Base-by-base conservation (phyloP, 179 eudicot genomes). In the Silene coronaria region DNA sequence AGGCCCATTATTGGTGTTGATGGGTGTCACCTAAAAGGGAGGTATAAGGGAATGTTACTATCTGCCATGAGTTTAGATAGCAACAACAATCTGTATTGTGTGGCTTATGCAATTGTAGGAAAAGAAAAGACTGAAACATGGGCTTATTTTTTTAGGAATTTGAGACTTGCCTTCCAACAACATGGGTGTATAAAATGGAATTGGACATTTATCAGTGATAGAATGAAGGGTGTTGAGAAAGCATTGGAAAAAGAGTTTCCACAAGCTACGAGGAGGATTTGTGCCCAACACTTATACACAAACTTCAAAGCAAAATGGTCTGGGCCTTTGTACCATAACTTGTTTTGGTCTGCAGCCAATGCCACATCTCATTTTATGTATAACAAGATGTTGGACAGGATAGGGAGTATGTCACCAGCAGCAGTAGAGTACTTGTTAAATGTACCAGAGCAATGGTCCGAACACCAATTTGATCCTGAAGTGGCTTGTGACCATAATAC, bases 401-500 rank as follows among this genome's bases (percentile, higher is more conserved):
- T 30, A 30, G 34, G 34, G 34, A 30, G 4, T 4, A 30, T 30
- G 34, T 30, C 34, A 30, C 34, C 34, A 30, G 4, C 34, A 1
- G 34, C 4, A 30, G 34, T 30, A 3, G 34, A 30, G 4, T 30
- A 30, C 34, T 30, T 30, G 2, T 30, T 30, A 30, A 30, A 30
- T 30, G 4, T 30, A 30, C 34, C 34, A 30, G 5, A 30, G 5
- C 34, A 30, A 30, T 30, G 34, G 34, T 30, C 34, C 5, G 5
- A 30, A 30, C 34, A 30, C 34, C 34, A 30, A 14, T 61, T 73
- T 61, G 58, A 60, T 13, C 22, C 38, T 32, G 5, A 2, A 3
- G 34, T 32, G 34, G 34, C 34, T 21, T 73, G 57, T 61, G 57
- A 59, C 23, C 69, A 73, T 30, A 73, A 61, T 53, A 73, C 76